Evolutionary conservation across 106 monocot genomes (phyloP).

Genomic region (Narthecium ossifragum): DNA sequence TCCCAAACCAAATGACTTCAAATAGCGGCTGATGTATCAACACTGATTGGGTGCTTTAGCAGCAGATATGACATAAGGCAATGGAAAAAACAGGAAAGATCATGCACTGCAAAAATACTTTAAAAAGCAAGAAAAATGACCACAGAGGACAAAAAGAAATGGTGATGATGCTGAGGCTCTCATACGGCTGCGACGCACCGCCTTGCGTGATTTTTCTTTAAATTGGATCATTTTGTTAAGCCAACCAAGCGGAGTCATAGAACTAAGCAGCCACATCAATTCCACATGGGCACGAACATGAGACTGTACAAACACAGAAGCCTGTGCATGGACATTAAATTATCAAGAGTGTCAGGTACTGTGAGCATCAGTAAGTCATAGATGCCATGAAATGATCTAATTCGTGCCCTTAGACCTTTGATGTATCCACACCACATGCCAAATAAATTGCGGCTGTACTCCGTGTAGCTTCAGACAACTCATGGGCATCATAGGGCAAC

Average conservation of each 20-base stretch:
- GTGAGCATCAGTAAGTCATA: too few species aligned
- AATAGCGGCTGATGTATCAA: too few species aligned
- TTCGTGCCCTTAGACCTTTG: conserved; percentile 51
- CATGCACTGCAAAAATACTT: too few species aligned
- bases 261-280: conserved; percentile 94
- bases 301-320: conserved; percentile 91
- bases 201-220: conserved; percentile 95
- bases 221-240: conserved; percentile 98
- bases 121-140: too few species aligned
- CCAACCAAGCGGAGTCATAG: conserved; percentile 85
- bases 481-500: conserved; percentile 60
- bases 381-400: too few species aligned
- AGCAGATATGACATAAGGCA: too few species aligned
- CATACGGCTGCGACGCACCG: conserved; percentile 72
- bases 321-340: conserved; percentile 41
- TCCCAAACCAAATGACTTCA: too few species aligned
- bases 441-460: conserved; percentile 92
- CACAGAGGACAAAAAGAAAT: not conserved
- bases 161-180: conserved; percentile 16
- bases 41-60: too few species aligned
- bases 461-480: conserved; percentile 73
- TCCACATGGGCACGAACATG: conserved; percentile 96
- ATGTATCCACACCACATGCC: conserved; percentile 88
- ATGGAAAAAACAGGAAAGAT: too few species aligned
- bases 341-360: too few species aligned